Evolutionary conservation across 345 rosid species (phyloP).

Genomic region (Corymbia maculata): DNA sequence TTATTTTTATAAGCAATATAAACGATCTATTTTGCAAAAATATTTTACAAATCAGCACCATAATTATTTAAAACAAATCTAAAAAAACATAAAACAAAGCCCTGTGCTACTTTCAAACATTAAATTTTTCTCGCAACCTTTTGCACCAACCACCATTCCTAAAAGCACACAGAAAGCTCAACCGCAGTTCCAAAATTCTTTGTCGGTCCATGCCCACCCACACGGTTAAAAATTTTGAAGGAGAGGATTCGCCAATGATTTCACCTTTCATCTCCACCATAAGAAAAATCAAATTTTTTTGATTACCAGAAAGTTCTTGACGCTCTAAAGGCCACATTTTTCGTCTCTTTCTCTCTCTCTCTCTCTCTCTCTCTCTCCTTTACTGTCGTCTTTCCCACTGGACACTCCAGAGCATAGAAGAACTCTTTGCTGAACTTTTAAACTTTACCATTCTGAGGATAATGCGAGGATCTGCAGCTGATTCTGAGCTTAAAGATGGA

Average conservation of each 20-base stretch:
- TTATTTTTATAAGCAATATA: neutral
- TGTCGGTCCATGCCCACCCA: neutral
- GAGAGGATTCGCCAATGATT: neutral
- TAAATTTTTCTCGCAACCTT: neutral
- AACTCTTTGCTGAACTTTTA: neutral
- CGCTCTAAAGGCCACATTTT: neutral
- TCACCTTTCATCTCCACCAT: neutral
- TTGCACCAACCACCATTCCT: neutral
- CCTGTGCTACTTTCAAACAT: neutral
- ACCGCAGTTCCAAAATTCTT: neutral
- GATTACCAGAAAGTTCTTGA: neutral
- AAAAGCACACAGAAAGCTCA: neutral
- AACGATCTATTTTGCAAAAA: neutral
- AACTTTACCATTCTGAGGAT: slow-evolving; percentile 17
- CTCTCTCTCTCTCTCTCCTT: neutral
- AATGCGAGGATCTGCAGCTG: slow-evolving; percentile 58
- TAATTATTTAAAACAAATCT: neutral
- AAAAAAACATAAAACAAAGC: neutral
- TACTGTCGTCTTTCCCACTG: neutral
- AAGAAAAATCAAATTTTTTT: neutral
- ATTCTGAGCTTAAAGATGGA: slow-evolving; percentile 23
- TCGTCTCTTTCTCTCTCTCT: neutral
- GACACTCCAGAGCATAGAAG: neutral
- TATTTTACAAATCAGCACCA: neutral
- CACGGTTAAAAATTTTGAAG: neutral